Evolutionary conservation across 2,329 filamentous ascomycete genomes (phyloP).

Genomic region (Sporothrix protearum): DNA sequence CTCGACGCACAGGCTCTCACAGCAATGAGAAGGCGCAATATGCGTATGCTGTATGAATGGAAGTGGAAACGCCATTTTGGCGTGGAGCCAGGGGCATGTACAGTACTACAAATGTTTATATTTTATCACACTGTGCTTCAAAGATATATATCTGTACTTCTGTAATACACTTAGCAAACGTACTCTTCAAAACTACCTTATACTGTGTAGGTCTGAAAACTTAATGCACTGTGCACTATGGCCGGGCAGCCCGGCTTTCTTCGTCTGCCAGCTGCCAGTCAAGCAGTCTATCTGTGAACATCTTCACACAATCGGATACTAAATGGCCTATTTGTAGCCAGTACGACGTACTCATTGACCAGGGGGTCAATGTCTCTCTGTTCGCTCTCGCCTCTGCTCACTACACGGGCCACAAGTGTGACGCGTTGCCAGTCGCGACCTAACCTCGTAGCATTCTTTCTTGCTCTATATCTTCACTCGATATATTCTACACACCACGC

Average conservation of each 20-base stretch:
- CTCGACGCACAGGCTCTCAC: not conserved
- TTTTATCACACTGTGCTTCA: not conserved
- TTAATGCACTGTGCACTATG: not conserved
- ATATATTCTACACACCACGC: conserved; percentile 1
- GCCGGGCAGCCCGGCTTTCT: not conserved
- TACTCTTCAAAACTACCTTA: not conserved
- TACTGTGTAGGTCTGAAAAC: too few relatives aligned
- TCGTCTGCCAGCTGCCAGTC: conserved; percentile 5
- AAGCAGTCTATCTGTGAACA: not conserved
- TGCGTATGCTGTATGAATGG: conserved; percentile 10
- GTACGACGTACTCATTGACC: too few relatives aligned
- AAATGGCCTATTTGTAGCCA: not conserved
- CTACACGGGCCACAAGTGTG: not conserved
- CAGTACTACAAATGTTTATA: too few relatives aligned
- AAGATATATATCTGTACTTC: not conserved
- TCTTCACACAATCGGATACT: conserved; percentile 11
- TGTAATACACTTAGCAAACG: not conserved
- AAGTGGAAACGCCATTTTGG: not conserved
- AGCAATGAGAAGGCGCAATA: not conserved
- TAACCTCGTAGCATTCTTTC: not conserved
- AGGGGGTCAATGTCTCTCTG: not conserved
- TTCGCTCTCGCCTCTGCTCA: not conserved
- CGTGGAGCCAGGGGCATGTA: not conserved
- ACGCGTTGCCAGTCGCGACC: conserved; percentile 9
- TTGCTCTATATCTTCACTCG: not conserved